Percentiles rank a stretch among this genome's conserved stretches.
Evolutionary conservation across 1,139 yeast species (phyloP).

Genomic region (Yamadazyma jaroonii): DNA sequence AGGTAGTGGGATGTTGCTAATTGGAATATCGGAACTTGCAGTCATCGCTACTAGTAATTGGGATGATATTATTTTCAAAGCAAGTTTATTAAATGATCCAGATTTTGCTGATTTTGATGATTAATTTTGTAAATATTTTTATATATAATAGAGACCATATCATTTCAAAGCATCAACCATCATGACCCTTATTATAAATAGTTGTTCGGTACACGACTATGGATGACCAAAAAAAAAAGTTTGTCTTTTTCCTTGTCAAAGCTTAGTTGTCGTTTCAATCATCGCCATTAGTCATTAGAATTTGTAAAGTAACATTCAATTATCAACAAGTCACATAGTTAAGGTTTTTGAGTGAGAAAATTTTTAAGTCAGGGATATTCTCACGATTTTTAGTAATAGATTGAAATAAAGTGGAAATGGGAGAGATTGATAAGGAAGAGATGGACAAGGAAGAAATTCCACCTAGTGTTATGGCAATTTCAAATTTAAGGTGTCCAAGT

Average conservation of each 20-base stretch:
- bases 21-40: slow-evolving; percentile 57
- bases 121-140: background rate
- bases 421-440: slow-evolving; percentile 3
- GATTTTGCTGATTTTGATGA: slow-evolving; percentile 16
- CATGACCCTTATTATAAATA: too few relatives aligned
- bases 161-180: too few relatives aligned
- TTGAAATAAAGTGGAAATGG: slow-evolving; percentile 1
- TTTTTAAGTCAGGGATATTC: too few relatives aligned
- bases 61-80: slow-evolving; percentile 36
- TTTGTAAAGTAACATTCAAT: too few relatives aligned
- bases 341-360: too few relatives aligned
- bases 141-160: background rate
- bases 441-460: slow-evolving; percentile 23
- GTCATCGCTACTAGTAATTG: slow-evolving; percentile 40
- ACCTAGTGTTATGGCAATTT: slow-evolving; percentile 49
- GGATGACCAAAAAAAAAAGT: too few relatives aligned
- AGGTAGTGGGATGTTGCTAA: slow-evolving; percentile 69
- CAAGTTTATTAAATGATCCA: slow-evolving; percentile 24
- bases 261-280: too few relatives aligned
- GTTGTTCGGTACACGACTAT: too few relatives aligned
- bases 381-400: too few relatives aligned
- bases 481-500: slow-evolving; percentile 61
- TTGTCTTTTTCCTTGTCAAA: too few relatives aligned
- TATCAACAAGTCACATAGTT: too few relatives aligned
- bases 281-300: too few relatives aligned